phyloP scores from a whole-genome alignment of 2,329 filamentous ascomycete genomes.

The Pseudocercospora fuligena region DNA sequence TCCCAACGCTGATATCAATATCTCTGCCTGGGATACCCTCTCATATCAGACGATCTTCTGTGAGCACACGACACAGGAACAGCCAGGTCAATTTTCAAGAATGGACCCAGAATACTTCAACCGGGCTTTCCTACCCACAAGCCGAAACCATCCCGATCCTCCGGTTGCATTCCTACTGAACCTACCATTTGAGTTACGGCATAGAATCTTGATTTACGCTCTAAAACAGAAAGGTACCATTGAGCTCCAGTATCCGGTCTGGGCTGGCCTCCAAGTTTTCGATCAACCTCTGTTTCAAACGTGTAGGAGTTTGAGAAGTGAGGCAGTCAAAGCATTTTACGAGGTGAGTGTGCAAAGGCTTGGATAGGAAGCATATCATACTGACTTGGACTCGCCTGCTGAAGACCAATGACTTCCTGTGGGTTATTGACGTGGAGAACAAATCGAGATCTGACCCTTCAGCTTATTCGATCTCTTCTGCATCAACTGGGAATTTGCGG shows the following conservation, averaged over 20 bases:
- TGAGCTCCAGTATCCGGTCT: conserved; percentile 32
- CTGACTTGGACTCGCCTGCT: neutral
- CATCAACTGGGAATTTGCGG: neutral
- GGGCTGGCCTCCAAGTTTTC: conserved; percentile 28
- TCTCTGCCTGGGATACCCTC: neutral
- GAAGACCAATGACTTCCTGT: conserved; percentile 30
- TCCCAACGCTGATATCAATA: neutral
- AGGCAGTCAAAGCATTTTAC: conserved; percentile 32
- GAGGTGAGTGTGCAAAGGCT: conserved; percentile 7
- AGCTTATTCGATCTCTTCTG: conserved; percentile 7
- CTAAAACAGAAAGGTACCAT: conserved; percentile 27
- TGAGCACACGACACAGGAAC: neutral
- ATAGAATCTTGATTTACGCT: conserved; percentile 23
- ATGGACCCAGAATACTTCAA: conserved; percentile 1
- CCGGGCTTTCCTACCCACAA: neutral
- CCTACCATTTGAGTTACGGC: conserved; percentile 30
- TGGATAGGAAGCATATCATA: neutral
- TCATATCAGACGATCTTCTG: neutral
- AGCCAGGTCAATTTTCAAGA: neutral
- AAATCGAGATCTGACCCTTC: conserved; percentile 22
- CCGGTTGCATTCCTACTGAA: neutral
- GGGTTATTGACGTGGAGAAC: conserved; percentile 30
- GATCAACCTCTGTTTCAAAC: conserved; percentile 28
- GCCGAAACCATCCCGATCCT: neutral
- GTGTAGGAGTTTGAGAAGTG: conserved; percentile 26